Conservation (phyloP, 305 asterid genomes). For the Ilex paraguariensis region DNA sequence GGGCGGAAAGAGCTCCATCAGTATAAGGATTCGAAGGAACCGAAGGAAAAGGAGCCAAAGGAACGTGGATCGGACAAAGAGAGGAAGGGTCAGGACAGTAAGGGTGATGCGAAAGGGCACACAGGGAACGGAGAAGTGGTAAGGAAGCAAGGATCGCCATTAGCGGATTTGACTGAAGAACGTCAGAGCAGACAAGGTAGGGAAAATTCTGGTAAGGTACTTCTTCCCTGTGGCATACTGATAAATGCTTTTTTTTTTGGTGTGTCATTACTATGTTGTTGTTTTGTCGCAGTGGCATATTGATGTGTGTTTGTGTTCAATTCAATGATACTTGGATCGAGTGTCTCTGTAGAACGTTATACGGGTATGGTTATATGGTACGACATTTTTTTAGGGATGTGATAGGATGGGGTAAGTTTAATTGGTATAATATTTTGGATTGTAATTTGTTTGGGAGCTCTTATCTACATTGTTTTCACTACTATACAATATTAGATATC, state of each 20-base stretch:
- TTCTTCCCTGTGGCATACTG: constrained; percentile 24
- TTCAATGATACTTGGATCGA: neutral
- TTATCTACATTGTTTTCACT: too few species aligned
- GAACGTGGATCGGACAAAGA: constrained; percentile 75
- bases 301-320: neutral
- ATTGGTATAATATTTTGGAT: too few species aligned
- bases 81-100: constrained; percentile 56
- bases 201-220: constrained; percentile 78
- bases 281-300: constrained; percentile 7
- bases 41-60: constrained; percentile 66
- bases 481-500: too few species aligned
- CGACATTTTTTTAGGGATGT: neutral
- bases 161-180: constrained; percentile 52
- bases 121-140: constrained; percentile 33
- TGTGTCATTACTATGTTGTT: constrained; percentile 8
- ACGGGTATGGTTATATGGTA: neutral
- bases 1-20: constrained; percentile 49
- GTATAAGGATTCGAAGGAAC: constrained; percentile 35
- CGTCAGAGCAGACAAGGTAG: constrained; percentile 59
- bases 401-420: too few species aligned
- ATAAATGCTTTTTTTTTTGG: constrained; percentile 4
- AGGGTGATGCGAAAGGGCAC: constrained; percentile 44
- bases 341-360: neutral
- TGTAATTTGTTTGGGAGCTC: too few species aligned
- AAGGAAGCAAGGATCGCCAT: constrained; percentile 50